These are phyloP conservation scores for Yamadazyma olivae DNA, from an alignment of 805 yeast genomes.

Conservation along the genomic window DNA sequence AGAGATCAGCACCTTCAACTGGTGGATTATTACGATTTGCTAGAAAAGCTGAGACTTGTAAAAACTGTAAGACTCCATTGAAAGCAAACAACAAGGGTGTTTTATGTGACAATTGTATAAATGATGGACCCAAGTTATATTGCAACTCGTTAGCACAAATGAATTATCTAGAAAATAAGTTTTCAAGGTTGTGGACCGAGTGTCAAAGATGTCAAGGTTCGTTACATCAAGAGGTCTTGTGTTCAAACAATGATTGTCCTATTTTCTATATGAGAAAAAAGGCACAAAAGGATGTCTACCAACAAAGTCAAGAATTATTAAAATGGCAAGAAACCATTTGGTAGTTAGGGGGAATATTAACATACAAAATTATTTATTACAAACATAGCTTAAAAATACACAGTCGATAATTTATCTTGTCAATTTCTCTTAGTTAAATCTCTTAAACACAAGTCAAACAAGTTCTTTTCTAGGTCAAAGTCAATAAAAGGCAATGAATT, in stretches of 20 bases:
- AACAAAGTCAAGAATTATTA: slow-evolving; percentile 54
- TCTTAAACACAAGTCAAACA: neutral
- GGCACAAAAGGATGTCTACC: slow-evolving; percentile 68
- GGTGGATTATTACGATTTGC: slow-evolving; percentile 94
- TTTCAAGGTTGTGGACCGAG: slow-evolving; percentile 92
- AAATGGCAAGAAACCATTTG: slow-evolving; percentile 65
- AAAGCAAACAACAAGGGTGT: slow-evolving; percentile 60
- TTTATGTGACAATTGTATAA: slow-evolving; percentile 75
- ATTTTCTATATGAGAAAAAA: slow-evolving; percentile 95
- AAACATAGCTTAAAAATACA: slow-evolving; percentile 1
- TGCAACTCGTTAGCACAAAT: slow-evolving; percentile 77
- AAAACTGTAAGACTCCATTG: slow-evolving; percentile 82
- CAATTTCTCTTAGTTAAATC: neutral
- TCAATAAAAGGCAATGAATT: no score
- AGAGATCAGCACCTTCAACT: slow-evolving; percentile 67
- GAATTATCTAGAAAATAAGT: slow-evolving; percentile 76
- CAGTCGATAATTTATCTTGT: neutral
- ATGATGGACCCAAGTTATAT: slow-evolving; percentile 77
- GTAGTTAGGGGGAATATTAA: no score
- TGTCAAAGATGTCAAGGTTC: slow-evolving; percentile 98
- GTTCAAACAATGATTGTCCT: slow-evolving; percentile 95
- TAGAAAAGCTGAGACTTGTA: slow-evolving; percentile 83
- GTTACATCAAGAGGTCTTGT: slow-evolving; percentile 90
- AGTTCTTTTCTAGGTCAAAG: no score
- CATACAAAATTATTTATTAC: slow-evolving; percentile 1